Evolutionary conservation across 2,329 filamentous ascomycete genomes (phyloP).

Genomic region (Colletotrichum sp.): DNA sequence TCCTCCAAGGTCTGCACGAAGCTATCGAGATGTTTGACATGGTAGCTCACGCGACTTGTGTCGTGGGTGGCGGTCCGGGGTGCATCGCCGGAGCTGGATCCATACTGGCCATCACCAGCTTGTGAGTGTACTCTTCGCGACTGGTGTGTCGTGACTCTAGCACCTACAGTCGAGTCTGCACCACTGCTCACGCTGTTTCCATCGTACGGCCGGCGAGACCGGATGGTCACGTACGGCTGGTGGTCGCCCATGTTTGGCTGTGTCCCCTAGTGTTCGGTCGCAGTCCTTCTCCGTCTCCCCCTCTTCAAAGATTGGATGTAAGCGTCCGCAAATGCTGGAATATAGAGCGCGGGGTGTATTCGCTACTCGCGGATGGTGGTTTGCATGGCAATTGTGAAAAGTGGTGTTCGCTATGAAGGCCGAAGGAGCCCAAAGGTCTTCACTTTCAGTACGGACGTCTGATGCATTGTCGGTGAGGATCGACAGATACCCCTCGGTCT

Average conservation of each 20-base stretch:
- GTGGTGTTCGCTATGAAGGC: background rate
- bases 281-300: background rate
- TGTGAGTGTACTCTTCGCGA: constrained; percentile 20
- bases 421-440: constrained; percentile 1
- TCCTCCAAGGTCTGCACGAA: constrained; percentile 61
- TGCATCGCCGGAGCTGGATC: constrained; percentile 44
- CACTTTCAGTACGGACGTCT: background rate
- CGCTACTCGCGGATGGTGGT: background rate
- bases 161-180: constrained; percentile 54
- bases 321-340: background rate
- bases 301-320: background rate
- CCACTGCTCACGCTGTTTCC: constrained; percentile 51
- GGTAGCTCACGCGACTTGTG: constrained; percentile 61
- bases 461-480: background rate
- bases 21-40: constrained; percentile 60
- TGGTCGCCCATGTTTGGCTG: constrained; percentile 24
- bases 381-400: background rate
- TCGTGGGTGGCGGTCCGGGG: constrained; percentile 56
- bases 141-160: background rate
- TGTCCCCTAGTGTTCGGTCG: background rate
- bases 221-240: constrained; percentile 58
- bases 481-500: background rate
- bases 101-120: constrained; percentile 40
- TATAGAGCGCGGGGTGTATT: background rate
- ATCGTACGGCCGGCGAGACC: constrained; percentile 52